Evolutionary conservation across 441 rosid species (phyloP), one percentile per base, ranked within the genome.

Genomic region (Pelargonium citronellum): DNA sequence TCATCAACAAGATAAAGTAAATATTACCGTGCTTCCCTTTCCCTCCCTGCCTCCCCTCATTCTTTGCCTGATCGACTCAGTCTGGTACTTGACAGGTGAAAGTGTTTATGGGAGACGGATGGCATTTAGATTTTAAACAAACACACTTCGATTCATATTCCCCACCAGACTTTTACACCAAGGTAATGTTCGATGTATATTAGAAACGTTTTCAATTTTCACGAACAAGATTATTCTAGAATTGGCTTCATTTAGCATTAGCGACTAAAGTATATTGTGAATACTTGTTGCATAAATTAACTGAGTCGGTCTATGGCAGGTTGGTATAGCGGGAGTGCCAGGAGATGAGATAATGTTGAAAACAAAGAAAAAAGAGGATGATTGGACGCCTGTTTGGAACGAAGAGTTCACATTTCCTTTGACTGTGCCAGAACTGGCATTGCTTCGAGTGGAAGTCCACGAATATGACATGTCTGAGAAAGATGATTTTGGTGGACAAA

Each of bases 141-240:
- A 81, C 83, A 10, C 73, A 84, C 53, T 91, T 91, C 62, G 97
- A 91, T 79, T 80, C 61, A n/a, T 91, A 60, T 72, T 87, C 97
- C 2, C 91, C 95, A 37, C 97, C 96, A 0, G 91, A 91, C 79
- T 87, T 91, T 81, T 83, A 73, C 53, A 77, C 86, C 58, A 85
- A 72, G 83, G 98, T 85, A 87, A 76, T 30, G 4, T 85, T 30
- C 34, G 4, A 30, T 30, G 4, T 30, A 30, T 3, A 30, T 30
- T 30, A 30, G 34, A 30, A 30, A 30, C 4, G 34, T 30, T 4
- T 30, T 30, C 34, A 30, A 30, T 30, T 30, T 30, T 30, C 4
- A 30, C 34, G 34, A 30, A 30, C 34, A 30, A 30, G 34, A 30
- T 30, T 30, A 30, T 30, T 30, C 34, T 30, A 30, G 34, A 30